These are phyloP conservation scores for Euphorbia peplus DNA, from an alignment of 345 rosid genomes.

Conservation along the genomic window DNA sequence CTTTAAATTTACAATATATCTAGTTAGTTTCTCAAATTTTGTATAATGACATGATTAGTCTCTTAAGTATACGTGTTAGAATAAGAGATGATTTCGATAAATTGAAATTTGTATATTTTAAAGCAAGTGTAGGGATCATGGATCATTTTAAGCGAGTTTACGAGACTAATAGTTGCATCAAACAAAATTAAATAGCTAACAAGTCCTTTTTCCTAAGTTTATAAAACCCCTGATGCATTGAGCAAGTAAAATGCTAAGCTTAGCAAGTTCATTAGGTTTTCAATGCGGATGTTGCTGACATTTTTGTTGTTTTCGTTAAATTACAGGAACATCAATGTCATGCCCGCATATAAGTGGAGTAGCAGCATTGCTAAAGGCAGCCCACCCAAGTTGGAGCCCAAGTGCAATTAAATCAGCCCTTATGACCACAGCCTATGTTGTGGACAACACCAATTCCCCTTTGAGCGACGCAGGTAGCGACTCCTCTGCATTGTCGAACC, in stretches of 20 bases:
- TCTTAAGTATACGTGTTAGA: no score
- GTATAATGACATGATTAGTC: no score
- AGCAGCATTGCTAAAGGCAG: conserved; percentile 79
- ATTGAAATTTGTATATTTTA: no score
- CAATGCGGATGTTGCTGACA: conserved; percentile 3
- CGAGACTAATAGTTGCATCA: no score
- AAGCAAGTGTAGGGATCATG: no score
- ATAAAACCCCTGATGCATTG: no score
- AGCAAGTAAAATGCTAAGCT: no score
- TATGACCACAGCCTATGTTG: conserved; percentile 35
- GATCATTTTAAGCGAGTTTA: no score
- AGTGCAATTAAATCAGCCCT: conserved; percentile 85
- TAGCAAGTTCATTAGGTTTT: not conserved
- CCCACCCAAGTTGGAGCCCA: conserved; percentile 88
- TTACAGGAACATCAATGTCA: conserved; percentile 87
- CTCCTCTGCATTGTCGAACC: conserved; percentile 42
- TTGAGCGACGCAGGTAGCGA: conserved; percentile 60
- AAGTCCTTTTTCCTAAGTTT: not conserved
- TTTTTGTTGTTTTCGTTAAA: not conserved
- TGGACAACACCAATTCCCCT: conserved; percentile 66
- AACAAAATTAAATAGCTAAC: no score
- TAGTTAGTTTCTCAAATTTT: no score
- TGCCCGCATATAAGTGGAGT: conserved; percentile 94
- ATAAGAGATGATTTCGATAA: no score
- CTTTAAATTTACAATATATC: no score